Percentiles rank a stretch among this genome's conserved stretches.
Conservation (phyloP, 108 stramenopile genomes). For the Chaetoceros muelleri region DNA sequence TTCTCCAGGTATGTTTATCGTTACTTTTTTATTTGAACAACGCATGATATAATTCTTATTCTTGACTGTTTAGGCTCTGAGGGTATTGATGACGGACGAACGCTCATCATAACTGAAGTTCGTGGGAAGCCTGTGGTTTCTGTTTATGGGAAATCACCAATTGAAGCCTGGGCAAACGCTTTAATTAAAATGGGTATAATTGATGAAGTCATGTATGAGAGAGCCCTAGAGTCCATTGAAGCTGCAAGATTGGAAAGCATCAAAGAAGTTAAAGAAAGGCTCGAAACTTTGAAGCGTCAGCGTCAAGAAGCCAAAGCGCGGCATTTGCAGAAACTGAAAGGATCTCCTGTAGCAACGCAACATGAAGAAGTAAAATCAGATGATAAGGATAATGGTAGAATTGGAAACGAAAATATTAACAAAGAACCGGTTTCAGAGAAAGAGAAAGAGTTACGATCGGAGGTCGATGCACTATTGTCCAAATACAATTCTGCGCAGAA, state of each 20-base stretch:
- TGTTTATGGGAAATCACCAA: slow-evolving; percentile 41
- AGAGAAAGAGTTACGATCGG: slow-evolving; percentile 35
- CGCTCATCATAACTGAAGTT: slow-evolving; percentile 32
- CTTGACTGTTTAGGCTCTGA: slow-evolving; percentile 1
- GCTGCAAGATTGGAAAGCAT: slow-evolving; percentile 23
- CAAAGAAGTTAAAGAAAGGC: slow-evolving; percentile 25
- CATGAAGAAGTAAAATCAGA: background rate
- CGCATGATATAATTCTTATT: background rate
- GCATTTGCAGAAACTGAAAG: slow-evolving; percentile 7
- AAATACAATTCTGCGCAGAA: slow-evolving; percentile 23
- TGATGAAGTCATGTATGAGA: slow-evolving; percentile 60
- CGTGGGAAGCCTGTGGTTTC: slow-evolving; percentile 53
- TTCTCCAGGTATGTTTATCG: slow-evolving; percentile 48
- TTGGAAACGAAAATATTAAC: background rate
- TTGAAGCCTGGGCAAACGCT: slow-evolving; percentile 75
- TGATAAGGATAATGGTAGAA: background rate
- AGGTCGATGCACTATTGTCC: slow-evolving; percentile 24
- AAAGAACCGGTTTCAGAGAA: slow-evolving; percentile 27
- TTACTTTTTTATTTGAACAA: slow-evolving; percentile 1
- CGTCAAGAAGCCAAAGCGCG: slow-evolving; percentile 23
- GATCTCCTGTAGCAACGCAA: background rate
- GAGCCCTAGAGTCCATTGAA: slow-evolving; percentile 34
- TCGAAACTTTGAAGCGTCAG: slow-evolving; percentile 22
- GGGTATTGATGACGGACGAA: slow-evolving; percentile 31
- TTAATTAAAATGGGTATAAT: slow-evolving; percentile 57